phyloP scores from a whole-genome alignment of 306 rosid genomes.

The Comarum palustre region DNA sequence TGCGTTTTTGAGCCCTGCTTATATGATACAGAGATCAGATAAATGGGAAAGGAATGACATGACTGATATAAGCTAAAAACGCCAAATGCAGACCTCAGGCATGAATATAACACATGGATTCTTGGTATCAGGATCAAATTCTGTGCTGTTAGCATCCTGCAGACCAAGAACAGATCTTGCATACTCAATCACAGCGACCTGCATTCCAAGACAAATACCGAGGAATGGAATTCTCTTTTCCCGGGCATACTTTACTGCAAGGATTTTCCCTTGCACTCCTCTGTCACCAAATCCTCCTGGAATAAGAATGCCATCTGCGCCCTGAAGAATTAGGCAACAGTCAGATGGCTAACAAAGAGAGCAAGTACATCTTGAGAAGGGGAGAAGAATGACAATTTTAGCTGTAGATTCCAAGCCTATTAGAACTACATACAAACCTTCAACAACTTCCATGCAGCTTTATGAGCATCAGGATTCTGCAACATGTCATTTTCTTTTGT shows the following conservation, averaged over 20 bases:
- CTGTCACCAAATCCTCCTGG: conserved; percentile 98
- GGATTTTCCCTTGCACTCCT: conserved; percentile 89
- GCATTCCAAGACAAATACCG: conserved; percentile 93
- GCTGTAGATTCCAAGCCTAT: background rate
- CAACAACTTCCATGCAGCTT: conserved; percentile 52
- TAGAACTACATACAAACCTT: conserved; percentile 33
- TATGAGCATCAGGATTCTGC: conserved; percentile 45
- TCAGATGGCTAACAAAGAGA: conserved; percentile 15
- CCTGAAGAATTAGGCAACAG: conserved; percentile 48
- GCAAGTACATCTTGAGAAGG: background rate
- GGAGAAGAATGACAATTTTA: background rate
- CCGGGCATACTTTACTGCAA: conserved; percentile 86
- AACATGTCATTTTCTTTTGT: conserved; percentile 15
- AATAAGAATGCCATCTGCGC: conserved; percentile 79
- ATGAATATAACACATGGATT: conserved; percentile 83
- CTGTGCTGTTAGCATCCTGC: conserved; percentile 76
- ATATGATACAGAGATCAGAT: conserved; percentile 17
- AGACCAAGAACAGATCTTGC: conserved; percentile 82
- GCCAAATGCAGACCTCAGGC: conserved; percentile 68
- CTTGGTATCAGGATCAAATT: conserved; percentile 64
- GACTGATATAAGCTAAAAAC: background rate
- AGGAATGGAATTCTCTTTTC: conserved; percentile 75
- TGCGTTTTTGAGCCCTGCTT: conserved; percentile 87
- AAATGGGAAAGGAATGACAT: conserved; percentile 1
- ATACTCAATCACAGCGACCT: conserved; percentile 83